A percentile compares a stretch with the other conserved stretches of the same genome.
Conservation (phyloP, 108 stramenopile genomes). For the Cyclotella cryptica region DNA sequence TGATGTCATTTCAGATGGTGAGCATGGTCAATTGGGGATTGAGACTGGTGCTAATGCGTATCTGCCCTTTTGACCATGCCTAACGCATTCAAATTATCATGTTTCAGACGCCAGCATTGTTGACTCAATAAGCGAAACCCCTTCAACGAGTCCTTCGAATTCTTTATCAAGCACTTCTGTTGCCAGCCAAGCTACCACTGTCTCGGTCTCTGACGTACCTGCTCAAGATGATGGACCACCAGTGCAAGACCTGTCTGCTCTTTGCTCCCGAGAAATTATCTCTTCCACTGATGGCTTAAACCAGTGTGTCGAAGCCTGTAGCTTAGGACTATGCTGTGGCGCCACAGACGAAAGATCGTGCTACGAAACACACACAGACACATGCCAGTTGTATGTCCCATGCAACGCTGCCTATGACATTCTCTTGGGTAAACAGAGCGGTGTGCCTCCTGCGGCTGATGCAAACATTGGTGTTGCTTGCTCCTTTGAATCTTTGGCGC, state of each 20-base stretch:
- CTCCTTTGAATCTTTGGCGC: slow-evolving; percentile 9
- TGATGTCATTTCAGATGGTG: background rate
- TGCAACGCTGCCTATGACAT: slow-evolving; percentile 5
- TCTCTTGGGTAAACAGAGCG: background rate
- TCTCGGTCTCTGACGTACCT: background rate
- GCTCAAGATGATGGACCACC: slow-evolving; percentile 8
- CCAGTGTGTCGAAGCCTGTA: slow-evolving; percentile 10
- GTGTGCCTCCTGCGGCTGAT: slow-evolving; percentile 3
- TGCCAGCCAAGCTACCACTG: background rate
- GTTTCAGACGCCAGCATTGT: background rate
- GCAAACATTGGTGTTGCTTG: slow-evolving; percentile 6
- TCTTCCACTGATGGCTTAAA: background rate
- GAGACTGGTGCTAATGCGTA: background rate
- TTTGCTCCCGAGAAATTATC: slow-evolving; percentile 6
- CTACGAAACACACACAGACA: slow-evolving; percentile 5
- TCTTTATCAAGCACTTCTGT: background rate
- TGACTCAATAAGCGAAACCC: no score
- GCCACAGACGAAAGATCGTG: slow-evolving; percentile 4
- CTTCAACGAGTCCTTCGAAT: background rate
- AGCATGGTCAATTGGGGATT: background rate
- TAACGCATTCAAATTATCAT: background rate
- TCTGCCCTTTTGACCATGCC: background rate
- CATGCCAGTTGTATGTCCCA: slow-evolving; percentile 2
- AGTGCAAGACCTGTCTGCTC: slow-evolving; percentile 1
- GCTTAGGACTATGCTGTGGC: slow-evolving; percentile 15